Percentiles rank a stretch among this genome's conserved stretches.
Evolutionary conservation across 2,329 filamentous ascomycete genomes (phyloP).

Genomic region (Rutstroemia sp.): DNA sequence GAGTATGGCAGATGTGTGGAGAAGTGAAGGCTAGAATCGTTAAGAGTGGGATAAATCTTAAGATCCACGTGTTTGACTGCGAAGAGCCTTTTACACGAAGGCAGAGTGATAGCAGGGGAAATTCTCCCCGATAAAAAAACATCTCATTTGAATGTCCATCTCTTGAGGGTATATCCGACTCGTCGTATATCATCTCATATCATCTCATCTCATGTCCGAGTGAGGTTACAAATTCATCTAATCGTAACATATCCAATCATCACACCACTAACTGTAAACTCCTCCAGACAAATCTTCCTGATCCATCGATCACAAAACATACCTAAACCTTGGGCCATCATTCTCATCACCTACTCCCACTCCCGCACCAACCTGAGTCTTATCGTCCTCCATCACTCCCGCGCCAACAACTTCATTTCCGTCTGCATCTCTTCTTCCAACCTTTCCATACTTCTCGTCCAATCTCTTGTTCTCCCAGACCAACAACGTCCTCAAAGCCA

Average conservation of each 20-base stretch:
- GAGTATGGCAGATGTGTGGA: too few species aligned
- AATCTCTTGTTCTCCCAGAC: slow-evolving; percentile 53
- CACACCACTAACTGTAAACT: too few species aligned
- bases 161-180: too few species aligned
- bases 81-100: too few species aligned
- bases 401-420: background rate
- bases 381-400: background rate
- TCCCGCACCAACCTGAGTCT: background rate
- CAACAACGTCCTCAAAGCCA: slow-evolving; percentile 45
- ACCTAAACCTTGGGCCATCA: slow-evolving; percentile 22
- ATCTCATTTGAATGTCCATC: too few species aligned
- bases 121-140: too few species aligned
- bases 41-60: too few species aligned
- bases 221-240: background rate
- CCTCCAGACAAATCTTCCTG: background rate
- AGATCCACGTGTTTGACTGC: too few species aligned
- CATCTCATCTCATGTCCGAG: too few species aligned
- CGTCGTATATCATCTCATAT: too few species aligned
- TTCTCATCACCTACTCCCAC: slow-evolving; percentile 18
- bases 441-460: slow-evolving; percentile 35
- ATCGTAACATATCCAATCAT: background rate
- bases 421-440: slow-evolving; percentile 9
- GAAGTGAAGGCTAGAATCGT: too few species aligned
- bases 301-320: slow-evolving; percentile 15
- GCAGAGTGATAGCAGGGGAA: too few species aligned